These are phyloP conservation scores for Metschnikowia arizonensis DNA, from an alignment of 805 yeast genomes.

Conservation along the genomic window DNA sequence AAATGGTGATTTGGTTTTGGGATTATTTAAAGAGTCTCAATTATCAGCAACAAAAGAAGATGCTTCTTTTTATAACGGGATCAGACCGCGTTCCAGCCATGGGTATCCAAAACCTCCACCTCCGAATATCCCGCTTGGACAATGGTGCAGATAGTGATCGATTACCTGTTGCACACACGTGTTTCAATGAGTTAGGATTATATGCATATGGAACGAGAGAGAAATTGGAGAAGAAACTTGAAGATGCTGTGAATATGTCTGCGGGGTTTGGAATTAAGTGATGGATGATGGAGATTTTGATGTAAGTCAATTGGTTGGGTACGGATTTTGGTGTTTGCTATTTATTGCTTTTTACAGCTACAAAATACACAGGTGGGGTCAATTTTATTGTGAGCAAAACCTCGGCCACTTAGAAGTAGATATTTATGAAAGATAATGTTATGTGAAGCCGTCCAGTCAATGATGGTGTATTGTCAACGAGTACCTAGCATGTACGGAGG, in stretches of 20 bases:
- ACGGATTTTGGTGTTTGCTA: too few relatives aligned
- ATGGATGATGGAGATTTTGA: too few relatives aligned
- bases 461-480: too few relatives aligned
- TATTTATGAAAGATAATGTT: too few relatives aligned
- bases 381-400: too few relatives aligned
- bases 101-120: conserved; percentile 71
- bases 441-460: too few relatives aligned
- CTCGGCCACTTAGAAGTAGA: too few relatives aligned
- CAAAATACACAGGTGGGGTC: too few relatives aligned
- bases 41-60: conserved; percentile 50
- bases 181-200: conserved; percentile 85
- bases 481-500: too few relatives aligned
- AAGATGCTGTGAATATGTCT: conserved; percentile 69
- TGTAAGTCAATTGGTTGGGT: too few relatives aligned
- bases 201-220: conserved; percentile 57
- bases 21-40: conserved; percentile 52
- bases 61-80: conserved; percentile 80
- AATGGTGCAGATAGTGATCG: conserved; percentile 38
- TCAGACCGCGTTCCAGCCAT: conserved; percentile 91
- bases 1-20: conserved; percentile 82
- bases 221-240: conserved; percentile 55
- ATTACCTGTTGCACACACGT: conserved; percentile 87
- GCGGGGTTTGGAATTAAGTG: conserved; percentile 82
- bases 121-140: conserved; percentile 56
- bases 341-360: too few relatives aligned